These are phyloP conservation scores for Hypomontagnella monticulosa DNA, from an alignment of 495 filamentous ascomycete genomes.

Conservation along the genomic window DNA sequence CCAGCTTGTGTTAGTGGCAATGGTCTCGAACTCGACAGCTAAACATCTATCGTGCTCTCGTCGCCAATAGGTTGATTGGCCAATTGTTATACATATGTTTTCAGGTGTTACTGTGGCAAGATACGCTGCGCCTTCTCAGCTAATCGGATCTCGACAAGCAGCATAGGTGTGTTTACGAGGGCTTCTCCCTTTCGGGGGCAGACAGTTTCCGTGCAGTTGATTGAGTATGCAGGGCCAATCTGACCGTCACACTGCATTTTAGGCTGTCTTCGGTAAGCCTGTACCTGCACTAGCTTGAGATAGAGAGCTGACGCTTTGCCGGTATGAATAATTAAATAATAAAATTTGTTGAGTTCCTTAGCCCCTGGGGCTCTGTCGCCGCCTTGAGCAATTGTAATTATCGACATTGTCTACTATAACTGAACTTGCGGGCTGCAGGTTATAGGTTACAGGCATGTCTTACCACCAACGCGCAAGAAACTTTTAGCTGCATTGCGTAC, in stretches of 20 bases:
- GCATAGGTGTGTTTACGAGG: neutral
- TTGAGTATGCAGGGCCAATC: constrained; percentile 28
- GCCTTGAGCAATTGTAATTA: constrained; percentile 1
- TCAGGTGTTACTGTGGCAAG: neutral
- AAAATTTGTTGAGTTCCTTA: constrained; percentile 25
- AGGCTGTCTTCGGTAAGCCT: constrained; percentile 29
- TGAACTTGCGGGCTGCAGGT: neutral
- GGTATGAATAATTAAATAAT: constrained; percentile 6
- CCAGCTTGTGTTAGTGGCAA: constrained; percentile 17
- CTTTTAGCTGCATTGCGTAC: constrained; percentile 14
- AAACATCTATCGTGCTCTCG: neutral
- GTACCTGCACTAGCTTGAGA: constrained; percentile 36
- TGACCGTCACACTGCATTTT: constrained; percentile 37
- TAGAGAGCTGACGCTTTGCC: constrained; percentile 2
- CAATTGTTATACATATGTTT: too few relatives aligned
- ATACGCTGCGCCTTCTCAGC: neutral
- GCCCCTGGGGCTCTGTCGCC: constrained; percentile 15
- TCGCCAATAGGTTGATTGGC: too few relatives aligned
- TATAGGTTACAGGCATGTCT: constrained; percentile 25
- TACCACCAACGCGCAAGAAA: constrained; percentile 31
- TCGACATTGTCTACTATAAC: neutral
- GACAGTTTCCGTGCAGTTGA: constrained; percentile 8
- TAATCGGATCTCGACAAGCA: constrained; percentile 7
- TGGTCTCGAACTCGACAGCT: constrained; percentile 15
- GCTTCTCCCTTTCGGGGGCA: constrained; percentile 14